Evolutionary conservation across 129 eudicot genomes (phyloP), one percentile per base, ranked within the genome.

Genomic region (Glebionis coronaria): DNA sequence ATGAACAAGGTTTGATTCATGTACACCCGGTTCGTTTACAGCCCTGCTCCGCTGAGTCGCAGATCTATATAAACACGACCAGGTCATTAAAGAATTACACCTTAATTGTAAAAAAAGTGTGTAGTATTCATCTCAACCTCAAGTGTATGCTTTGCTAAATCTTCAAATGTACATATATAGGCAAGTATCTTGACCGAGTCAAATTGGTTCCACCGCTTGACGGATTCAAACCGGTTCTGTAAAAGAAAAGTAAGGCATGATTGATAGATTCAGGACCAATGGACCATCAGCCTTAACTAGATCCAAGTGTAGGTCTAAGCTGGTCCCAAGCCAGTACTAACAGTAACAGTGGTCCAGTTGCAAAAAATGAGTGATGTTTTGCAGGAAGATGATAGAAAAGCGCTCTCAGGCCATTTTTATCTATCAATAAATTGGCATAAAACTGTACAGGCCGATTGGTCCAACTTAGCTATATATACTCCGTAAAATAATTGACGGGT

Each of bases 251-350:
- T 49, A 12, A 13, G 54, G 54, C 54, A 49, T 13, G 54, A 49
- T 49, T 8, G 16, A 49, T 9, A 15, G 15, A 49, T 15, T 1
- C 16, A 5, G 12, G 52, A 10, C 52, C 52, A 11, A 46, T 12
- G 54, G n/a, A 49, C 54, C 54, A 3, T 35, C 42, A 35, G 42
- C 42, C 9, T 35, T 47, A 47, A 47, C 16, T 47, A n/a, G 53
- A 47, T 47, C 15, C 67, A 15, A 38, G 67, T 14, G 27, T 11
- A 9, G 15, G 69, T 16, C 12, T 40, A 16, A 35, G 27, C 15
- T 63, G 69, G 38, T 63, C 68, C 68, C 2, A 20, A 6, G 12
- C 3, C 62, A 56, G 62, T 56, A 10, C 15, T 10, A 56, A 49
- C 18, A 49, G 54, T 11, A 47, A 47, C 15, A 29, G 44, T 59